phyloP scores from a whole-genome alignment of 2,329 filamentous ascomycete genomes.

The Fonsecaea erecta region DNA sequence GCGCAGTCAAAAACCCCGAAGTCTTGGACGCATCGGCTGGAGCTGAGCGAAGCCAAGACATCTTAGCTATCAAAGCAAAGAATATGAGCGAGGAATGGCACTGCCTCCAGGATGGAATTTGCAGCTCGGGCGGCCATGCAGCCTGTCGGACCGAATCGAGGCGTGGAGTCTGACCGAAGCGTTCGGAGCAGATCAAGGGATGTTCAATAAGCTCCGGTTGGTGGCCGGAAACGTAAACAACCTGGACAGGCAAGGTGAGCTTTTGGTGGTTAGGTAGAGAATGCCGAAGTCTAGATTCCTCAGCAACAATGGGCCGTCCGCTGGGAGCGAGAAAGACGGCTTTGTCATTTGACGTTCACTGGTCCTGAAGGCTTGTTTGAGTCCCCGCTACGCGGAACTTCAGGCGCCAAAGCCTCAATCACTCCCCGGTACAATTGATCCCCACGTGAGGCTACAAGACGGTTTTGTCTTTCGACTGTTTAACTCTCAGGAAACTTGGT shows the following conservation, averaged over 20 bases:
- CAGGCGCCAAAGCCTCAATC: constrained; percentile 17
- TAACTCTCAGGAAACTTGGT: neutral
- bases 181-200: neutral
- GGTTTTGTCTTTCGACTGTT: neutral
- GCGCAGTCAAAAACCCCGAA: neutral
- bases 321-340: neutral
- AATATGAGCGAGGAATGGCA: neutral
- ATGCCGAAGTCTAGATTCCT: constrained; percentile 2
- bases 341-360: constrained; percentile 17
- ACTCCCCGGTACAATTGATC: neutral
- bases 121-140: neutral
- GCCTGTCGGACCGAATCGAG: neutral
- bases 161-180: neutral
- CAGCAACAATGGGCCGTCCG: neutral
- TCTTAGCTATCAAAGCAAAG: neutral
- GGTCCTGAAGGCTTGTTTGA: constrained; percentile 4
- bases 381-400: constrained; percentile 9
- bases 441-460: constrained; percentile 8
- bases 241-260: neutral
- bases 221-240: neutral
- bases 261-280: neutral
- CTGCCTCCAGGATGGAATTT: neutral
- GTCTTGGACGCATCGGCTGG: neutral
- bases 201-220: neutral
- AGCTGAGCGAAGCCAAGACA: neutral